Base-by-base conservation (phyloP, 2,329 filamentous ascomycete genomes). In the Fusarium sp. region DNA sequence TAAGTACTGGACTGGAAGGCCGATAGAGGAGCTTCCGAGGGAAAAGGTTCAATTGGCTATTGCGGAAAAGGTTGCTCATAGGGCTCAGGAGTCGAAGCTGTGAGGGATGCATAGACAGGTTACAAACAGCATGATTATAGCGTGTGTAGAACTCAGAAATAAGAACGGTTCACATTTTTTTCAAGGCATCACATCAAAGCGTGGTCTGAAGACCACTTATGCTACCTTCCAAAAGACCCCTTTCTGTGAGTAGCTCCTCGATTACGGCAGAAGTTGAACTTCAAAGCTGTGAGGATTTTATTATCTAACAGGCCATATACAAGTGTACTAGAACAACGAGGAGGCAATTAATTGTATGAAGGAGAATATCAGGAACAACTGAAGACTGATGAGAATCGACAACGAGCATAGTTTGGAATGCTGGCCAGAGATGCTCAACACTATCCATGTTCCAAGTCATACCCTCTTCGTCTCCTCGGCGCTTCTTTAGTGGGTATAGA, bases 1-100 rank as follows among this genome's bases (percentile, higher is more conserved):
- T 69, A 83, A 80, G 62, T 86, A 86, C 71, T 95, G 93, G 93
- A 93, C 92, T 0, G 92, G 92, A 0, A 87, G 85, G 76, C 81
- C 87, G 33, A 80, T 91, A 1, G 84, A 86, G 14, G 86, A 92
- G 37, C 82, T 93, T 65, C 76, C 76, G 2, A 66, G 73, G 60
- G 66, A 77, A 11, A 71, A 78, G 69, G 76, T 78, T 38, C 69
- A 78, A 64, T 10, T 69, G 54, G 76, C 75, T 25, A 78, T 78
- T 65, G 40, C 66, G 14, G 76, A 77, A 10, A 78, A 76, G 76
- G 76, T 78, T 57, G 75, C 66, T 10, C 74, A 78, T 38, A 72
- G 79, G 35, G 72, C 79, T 3, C 70, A 75, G 45, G 67, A 72
- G 52, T 68, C 72, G 2, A 75, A 71, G 65, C 47, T 78, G 47